Percentiles rank a stretch among this genome's conserved stretches.
Conservation (phyloP, 805 yeast genomes). For the Wickerhamomyces silvicola region DNA sequence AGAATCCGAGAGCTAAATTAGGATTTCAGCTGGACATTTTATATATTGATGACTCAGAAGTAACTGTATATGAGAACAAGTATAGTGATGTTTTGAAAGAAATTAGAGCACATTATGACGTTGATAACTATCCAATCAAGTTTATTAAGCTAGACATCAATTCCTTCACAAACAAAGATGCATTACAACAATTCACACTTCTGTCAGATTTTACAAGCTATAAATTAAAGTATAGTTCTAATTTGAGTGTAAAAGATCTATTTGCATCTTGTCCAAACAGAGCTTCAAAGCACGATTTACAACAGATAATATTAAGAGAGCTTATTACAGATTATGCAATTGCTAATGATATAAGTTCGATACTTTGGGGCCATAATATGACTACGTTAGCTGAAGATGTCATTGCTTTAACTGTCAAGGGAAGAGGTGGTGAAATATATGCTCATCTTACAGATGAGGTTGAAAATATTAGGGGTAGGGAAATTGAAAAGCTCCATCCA, state of each 20-base stretch:
- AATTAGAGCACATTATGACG: constrained; percentile 15
- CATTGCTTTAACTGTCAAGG: constrained; percentile 75
- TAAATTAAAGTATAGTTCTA: constrained; percentile 6
- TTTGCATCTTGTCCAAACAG: constrained; percentile 39
- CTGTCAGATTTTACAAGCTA: constrained; percentile 21
- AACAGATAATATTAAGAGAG: constrained; percentile 39
- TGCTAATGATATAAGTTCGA: constrained; percentile 40
- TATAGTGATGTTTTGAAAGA: constrained; percentile 8
- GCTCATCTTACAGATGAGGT: constrained; percentile 40
- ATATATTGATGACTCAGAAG: constrained; percentile 36
- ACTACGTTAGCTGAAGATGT: constrained; percentile 75
- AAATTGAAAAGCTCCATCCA: constrained; percentile 55
- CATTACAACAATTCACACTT: constrained; percentile 25
- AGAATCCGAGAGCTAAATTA: constrained; percentile 53
- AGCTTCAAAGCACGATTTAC: constrained; percentile 62
- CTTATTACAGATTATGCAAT: constrained; percentile 42
- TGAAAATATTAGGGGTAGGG: constrained; percentile 22
- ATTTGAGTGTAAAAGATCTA: constrained; percentile 25
- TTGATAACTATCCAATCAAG: constrained; percentile 26
- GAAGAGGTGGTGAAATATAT: constrained; percentile 71
- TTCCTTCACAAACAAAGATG: constrained; percentile 26
- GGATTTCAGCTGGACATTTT: constrained; percentile 61
- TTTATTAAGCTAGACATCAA: constrained; percentile 37
- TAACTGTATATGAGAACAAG: constrained; percentile 11
- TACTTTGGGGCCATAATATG: constrained; percentile 74